Evolutionary conservation across 352 stramenopile species (phyloP).

Genomic region (Ophiocytium majus): DNA sequence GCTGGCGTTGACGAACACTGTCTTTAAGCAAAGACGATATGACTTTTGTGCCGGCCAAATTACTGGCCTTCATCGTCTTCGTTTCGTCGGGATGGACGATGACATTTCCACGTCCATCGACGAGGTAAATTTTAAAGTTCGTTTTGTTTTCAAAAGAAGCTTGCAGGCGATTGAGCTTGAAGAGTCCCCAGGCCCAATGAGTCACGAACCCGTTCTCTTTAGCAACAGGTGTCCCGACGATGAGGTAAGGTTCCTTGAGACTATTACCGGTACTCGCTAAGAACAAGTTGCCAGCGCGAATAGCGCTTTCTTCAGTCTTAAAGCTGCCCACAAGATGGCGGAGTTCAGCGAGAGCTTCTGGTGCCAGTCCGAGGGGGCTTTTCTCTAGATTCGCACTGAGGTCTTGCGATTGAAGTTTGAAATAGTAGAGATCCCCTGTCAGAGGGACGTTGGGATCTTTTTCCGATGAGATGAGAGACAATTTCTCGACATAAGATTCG

Average conservation of each 20-base stretch:
- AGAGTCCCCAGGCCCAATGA: not conserved
- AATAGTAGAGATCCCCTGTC: not conserved
- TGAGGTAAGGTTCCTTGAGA: not conserved
- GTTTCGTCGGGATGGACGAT: constrained; percentile 8
- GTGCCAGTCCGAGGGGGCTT: not conserved
- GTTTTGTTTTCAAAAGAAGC: not conserved
- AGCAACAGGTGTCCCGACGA: not conserved
- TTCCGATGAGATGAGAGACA: not conserved
- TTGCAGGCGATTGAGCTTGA: not conserved
- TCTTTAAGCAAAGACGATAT: constrained; percentile 4
- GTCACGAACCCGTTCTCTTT: not conserved
- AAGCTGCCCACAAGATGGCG: not conserved
- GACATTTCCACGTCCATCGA: not conserved
- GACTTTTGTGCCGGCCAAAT: not conserved
- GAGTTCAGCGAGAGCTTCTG: not conserved
- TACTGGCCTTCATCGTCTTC: not conserved
- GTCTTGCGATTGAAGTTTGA: not conserved
- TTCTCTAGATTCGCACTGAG: not conserved
- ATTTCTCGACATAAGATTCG: constrained; percentile 14
- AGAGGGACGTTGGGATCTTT: not conserved
- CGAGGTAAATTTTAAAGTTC: not conserved
- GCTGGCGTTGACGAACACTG: not conserved
- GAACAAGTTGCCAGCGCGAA: not conserved
- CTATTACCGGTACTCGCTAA: not conserved
- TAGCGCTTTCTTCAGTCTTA: not conserved